phyloP scores from a whole-genome alignment of 352 stramenopile genomes.

The Pythium brachiatum region DNA sequence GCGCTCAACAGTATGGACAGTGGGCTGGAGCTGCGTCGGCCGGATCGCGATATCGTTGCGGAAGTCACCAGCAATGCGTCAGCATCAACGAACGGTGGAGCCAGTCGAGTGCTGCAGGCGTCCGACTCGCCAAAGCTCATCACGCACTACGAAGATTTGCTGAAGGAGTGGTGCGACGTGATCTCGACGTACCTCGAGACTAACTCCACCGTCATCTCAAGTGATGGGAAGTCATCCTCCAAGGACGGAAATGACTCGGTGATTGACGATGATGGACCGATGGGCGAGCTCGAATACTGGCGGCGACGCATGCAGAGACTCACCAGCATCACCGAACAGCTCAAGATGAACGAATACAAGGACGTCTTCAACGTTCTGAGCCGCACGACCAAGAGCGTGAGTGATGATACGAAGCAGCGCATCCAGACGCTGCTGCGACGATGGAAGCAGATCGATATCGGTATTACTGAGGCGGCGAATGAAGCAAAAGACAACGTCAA shows the following conservation, averaged over 20 bases:
- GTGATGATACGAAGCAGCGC: conserved; percentile 90
- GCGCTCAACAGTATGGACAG: conserved; percentile 95
- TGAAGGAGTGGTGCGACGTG: conserved; percentile 97
- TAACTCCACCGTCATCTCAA: conserved; percentile 60
- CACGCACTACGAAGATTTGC: conserved; percentile 93
- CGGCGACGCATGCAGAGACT: conserved; percentile 95
- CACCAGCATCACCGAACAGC: conserved; percentile 98
- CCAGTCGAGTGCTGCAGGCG: conserved; percentile 57
- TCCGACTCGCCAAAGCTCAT: conserved; percentile 90
- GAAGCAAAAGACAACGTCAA: conserved; percentile 99
- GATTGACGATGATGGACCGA: conserved; percentile 90
- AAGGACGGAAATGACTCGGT: conserved; percentile 55
- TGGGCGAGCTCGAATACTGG: conserved; percentile 98
- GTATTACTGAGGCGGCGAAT: conserved; percentile 97
- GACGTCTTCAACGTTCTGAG: conserved; percentile 93
- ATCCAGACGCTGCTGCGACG: conserved; percentile 91
- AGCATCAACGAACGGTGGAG: conserved; percentile 36
- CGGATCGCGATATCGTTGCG: conserved; percentile 72
- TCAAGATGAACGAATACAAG: conserved; percentile 97
- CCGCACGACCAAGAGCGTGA: conserved; percentile 80
- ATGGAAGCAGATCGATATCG: conserved; percentile 99
- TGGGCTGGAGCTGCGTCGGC: conserved; percentile 90
- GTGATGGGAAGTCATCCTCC: conserved; percentile 10
- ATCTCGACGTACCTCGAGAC: conserved; percentile 94
- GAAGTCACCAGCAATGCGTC: conserved; percentile 46